These are phyloP conservation scores for Cenchrus americanus DNA, from an alignment of 176 grass and related monocot genomes.

Conservation along the genomic window DNA sequence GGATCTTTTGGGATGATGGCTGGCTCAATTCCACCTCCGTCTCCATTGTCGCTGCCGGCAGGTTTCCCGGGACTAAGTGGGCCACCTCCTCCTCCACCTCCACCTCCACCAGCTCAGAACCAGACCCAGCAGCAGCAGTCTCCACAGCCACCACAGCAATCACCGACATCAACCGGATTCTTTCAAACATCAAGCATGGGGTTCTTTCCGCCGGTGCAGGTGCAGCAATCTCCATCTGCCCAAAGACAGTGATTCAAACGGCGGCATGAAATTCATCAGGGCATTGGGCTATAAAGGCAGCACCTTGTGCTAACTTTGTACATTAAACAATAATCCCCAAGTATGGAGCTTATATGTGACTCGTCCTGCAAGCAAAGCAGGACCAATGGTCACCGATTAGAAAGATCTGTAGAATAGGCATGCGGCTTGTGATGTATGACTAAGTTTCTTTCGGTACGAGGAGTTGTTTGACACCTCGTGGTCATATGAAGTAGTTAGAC, in stretches of 20 bases:
- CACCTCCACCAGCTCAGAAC: constrained; percentile 43
- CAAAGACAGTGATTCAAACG: constrained; percentile 63
- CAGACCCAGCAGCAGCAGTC: constrained; percentile 75
- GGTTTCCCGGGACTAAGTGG: constrained; percentile 55
- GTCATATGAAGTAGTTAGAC: constrained; percentile 44
- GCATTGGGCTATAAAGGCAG: constrained; percentile 29
- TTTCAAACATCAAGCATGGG: constrained; percentile 63
- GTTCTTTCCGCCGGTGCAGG: constrained; percentile 74
- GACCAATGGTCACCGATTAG: constrained; percentile 34
- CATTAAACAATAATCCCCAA: constrained; percentile 51
- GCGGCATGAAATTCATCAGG: constrained; percentile 6
- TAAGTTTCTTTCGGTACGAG: constrained; percentile 35
- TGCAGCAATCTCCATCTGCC: constrained; percentile 70
- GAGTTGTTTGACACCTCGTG: constrained; percentile 27
- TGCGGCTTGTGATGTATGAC: constrained; percentile 47
- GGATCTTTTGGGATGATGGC: constrained; percentile 57
- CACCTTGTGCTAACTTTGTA: constrained; percentile 64
- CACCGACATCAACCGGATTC: constrained; percentile 58
- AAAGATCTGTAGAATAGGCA: constrained; percentile 55
- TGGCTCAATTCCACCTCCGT: constrained; percentile 58
- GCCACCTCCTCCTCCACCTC: constrained; percentile 40
- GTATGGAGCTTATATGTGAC: constrained; percentile 22
- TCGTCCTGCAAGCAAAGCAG: constrained; percentile 41
- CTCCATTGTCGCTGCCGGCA: constrained; percentile 44
- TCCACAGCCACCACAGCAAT: constrained; percentile 57